A percentile compares a stretch with the other conserved stretches of the same genome.
These are phyloP conservation scores for Talaromyces sp. DNA, from an alignment of 2,329 filamentous ascomycete genomes.

Conservation along the genomic window DNA sequence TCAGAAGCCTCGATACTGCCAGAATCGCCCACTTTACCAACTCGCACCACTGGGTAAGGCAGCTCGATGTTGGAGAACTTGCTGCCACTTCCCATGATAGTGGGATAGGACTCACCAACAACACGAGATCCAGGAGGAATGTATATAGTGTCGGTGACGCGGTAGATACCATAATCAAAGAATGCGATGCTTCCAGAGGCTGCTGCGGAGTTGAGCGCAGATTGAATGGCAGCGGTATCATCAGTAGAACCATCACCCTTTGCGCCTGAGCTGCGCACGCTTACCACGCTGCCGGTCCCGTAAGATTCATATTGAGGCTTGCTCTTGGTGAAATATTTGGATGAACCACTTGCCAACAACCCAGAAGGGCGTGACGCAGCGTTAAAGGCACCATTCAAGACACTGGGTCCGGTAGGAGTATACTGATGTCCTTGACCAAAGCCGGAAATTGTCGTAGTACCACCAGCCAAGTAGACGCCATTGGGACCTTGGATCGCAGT, in stretches of 20 bases:
- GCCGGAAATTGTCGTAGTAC: slow-evolving; percentile 36
- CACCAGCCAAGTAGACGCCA: slow-evolving; percentile 35
- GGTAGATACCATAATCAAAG: slow-evolving; percentile 57
- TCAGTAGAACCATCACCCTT: slow-evolving; percentile 57
- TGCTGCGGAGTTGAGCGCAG: slow-evolving; percentile 52
- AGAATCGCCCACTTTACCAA: slow-evolving; percentile 62
- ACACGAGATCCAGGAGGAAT: slow-evolving; percentile 51
- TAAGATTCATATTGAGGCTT: slow-evolving; percentile 55
- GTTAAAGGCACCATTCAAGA: slow-evolving; percentile 44
- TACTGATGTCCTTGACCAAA: slow-evolving; percentile 48
- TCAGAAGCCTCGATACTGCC: slow-evolving; percentile 70
- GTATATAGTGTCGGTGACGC: slow-evolving; percentile 46
- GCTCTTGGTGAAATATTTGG: slow-evolving; percentile 45
- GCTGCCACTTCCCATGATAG: slow-evolving; percentile 56
- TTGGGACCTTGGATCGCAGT: slow-evolving; percentile 42
- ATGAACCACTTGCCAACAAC: slow-evolving; percentile 43
- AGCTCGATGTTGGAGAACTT: slow-evolving; percentile 56
- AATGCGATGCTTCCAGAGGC: slow-evolving; percentile 52
- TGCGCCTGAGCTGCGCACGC: slow-evolving; percentile 43
- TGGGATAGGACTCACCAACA: slow-evolving; percentile 55
- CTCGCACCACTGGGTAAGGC: slow-evolving; percentile 63
- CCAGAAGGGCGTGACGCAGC: slow-evolving; percentile 43
- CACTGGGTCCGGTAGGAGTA: slow-evolving; percentile 43
- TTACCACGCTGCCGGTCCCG: slow-evolving; percentile 40
- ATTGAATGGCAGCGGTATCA: slow-evolving; percentile 59